phyloP scores from a whole-genome alignment of 2,329 filamentous ascomycete genomes.

The Fusarium humuli region DNA sequence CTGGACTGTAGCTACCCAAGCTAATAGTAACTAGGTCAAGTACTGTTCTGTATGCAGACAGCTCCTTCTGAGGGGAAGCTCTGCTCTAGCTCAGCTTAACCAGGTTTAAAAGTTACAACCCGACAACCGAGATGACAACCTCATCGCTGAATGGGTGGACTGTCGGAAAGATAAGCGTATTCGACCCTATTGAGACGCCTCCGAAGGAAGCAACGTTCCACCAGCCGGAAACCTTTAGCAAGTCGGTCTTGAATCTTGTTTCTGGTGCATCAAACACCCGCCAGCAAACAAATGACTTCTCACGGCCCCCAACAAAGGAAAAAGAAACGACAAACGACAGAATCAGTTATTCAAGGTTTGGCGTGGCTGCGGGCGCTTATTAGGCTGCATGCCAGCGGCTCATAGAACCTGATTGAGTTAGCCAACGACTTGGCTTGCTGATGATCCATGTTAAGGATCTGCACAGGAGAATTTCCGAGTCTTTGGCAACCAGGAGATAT shows the following conservation, averaged over 20 bases:
- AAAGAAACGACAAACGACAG: neutral
- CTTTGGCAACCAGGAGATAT: neutral
- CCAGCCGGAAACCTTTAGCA: neutral
- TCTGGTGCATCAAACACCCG: neutral
- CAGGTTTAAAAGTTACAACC: neutral
- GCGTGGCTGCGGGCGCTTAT: slow-evolving; percentile 1
- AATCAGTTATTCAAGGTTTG: neutral
- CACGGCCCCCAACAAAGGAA: slow-evolving; percentile 16
- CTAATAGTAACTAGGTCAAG: neutral
- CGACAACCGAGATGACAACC: neutral
- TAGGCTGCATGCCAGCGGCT: slow-evolving; percentile 11
- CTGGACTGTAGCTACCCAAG: neutral
- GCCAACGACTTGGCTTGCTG: neutral
- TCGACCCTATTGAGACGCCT: neutral
- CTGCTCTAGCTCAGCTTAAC: neutral
- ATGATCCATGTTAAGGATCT: slow-evolving; percentile 3
- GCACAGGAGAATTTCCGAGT: slow-evolving; percentile 1
- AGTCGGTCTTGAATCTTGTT: slow-evolving; percentile 9
- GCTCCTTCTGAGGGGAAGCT: neutral
- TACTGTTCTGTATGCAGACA: neutral
- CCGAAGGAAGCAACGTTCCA: slow-evolving; percentile 1
- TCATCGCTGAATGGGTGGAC: neutral
- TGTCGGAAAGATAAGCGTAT: neutral
- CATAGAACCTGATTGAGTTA: slow-evolving; percentile 20
- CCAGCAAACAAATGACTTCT: neutral